phyloP scores from a whole-genome alignment of 169 alveolate genomes.

The Blepharisma undulans region DNA sequence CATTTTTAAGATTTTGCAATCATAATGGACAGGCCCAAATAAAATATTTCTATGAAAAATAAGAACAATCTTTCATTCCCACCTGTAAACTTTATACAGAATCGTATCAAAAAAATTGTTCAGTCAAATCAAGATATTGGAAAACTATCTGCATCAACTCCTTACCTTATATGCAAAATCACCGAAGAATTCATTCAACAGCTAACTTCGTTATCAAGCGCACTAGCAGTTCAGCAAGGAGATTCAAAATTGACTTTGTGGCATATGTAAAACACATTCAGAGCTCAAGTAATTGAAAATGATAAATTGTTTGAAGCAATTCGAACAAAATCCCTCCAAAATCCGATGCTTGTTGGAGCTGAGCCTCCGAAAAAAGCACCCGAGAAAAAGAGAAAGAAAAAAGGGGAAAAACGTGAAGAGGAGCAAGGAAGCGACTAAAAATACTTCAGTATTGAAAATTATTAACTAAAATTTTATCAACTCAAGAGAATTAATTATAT shows the following conservation, averaged over 20 bases:
- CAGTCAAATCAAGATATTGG: constrained; percentile 9
- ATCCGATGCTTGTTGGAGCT: neutral
- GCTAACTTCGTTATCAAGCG: neutral
- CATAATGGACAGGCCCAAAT: neutral
- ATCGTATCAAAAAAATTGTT: neutral
- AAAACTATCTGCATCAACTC: constrained; percentile 19
- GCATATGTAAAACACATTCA: constrained; percentile 23
- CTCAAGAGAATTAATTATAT: no score
- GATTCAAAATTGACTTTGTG: neutral
- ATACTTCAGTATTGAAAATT: neutral
- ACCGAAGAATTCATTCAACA: constrained; percentile 2
- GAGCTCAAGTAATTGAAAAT: constrained; percentile 6
- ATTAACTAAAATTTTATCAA: neutral
- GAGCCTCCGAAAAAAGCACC: neutral
- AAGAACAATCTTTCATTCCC: neutral
- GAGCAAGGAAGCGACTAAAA: neutral
- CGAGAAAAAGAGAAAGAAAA: neutral
- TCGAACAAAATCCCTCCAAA: neutral
- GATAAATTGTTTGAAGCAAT: neutral
- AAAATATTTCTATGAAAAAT: constrained; percentile 10
- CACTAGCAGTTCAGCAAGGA: constrained; percentile 17
- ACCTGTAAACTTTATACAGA: neutral
- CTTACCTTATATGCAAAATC: neutral
- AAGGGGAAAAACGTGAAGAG: neutral
- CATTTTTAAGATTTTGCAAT: neutral